These are phyloP conservation scores for Naegleria lovaniensis DNA, from an alignment of 208 protist species.

Conservation along the genomic window DNA sequence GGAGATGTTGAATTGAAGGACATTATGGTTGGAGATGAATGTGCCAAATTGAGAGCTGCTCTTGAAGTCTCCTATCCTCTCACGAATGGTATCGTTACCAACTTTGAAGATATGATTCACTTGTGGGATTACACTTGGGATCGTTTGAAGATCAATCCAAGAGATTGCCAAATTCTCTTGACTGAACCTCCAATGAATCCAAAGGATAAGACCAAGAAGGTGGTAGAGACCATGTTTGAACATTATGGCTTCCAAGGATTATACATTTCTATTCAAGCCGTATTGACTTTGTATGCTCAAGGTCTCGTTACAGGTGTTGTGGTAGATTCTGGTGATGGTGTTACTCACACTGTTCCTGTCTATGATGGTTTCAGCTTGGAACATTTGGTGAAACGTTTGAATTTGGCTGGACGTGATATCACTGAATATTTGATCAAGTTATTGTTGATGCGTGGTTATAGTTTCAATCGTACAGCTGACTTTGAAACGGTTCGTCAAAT, in stretches of 20 bases:
- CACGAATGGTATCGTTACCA: slow-evolving; percentile 87
- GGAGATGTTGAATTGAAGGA: slow-evolving; percentile 36
- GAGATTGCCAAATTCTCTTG: slow-evolving; percentile 36
- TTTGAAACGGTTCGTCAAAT: not conserved
- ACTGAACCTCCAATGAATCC: not conserved
- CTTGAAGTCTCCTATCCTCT: slow-evolving; percentile 85
- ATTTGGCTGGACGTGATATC: not conserved
- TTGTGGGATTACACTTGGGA: slow-evolving; percentile 91
- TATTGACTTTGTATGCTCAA: not conserved
- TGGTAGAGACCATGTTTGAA: not conserved
- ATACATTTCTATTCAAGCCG: not conserved
- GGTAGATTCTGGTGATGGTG: not conserved
- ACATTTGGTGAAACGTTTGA: not conserved
- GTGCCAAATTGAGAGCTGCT: not conserved
- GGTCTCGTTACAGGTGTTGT: not conserved
- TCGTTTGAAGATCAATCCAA: slow-evolving; percentile 43
- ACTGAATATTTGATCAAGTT: not conserved
- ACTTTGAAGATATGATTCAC: slow-evolving; percentile 92
- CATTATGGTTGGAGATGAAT: not conserved
- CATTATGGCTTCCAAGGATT: not conserved
- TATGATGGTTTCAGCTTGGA: not conserved
- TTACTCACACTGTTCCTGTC: not conserved
- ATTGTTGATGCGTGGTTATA: not conserved
- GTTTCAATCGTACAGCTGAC: not conserved
- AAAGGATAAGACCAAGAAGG: not conserved